Evolutionary conservation across 371 early-diverging fungal species (phyloP), one percentile per base, ranked within the genome.

Genomic region (Actinomucor elegans): DNA sequence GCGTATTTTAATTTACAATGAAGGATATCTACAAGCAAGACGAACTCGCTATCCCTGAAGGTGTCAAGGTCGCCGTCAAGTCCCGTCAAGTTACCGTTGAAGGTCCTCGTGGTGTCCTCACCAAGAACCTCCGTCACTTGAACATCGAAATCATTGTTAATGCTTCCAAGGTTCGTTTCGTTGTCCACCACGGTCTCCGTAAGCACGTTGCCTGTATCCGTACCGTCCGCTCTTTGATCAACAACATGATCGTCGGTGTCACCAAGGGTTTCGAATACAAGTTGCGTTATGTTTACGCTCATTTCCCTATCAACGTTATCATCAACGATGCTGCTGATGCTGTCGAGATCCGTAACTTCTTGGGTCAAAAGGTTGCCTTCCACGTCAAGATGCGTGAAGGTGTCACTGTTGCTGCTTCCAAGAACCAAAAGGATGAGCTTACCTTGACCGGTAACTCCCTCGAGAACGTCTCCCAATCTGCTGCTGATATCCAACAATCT

Each of bases 281-380:
- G 88, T 90, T 99, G 94, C 98, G 99, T 68, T 97, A 94, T 68
- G 99, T 97, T 48, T 98, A 98, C 69, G 98, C 99, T 59, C 99
- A 99, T 84, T 99, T 99, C 84, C 99, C 99, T 79, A 99, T 99
- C 88, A 96, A 94, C 84, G 92, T 94, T 61, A 93, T 90, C 75
- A 89, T 99, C 57, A 75, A 83, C 59, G 89, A 94, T 61, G 82
- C 81, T 61, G 90, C 87, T 48, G 87, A 88, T 67, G 75, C 73
- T 24, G 89, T 97, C 41, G 98, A 98, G 81, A 94, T 99, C 80
- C 95, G 99, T 73, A 99, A 99, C 91, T 99, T 98, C 84, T 84
- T 99, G 66, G 99, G 99, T 73, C 95, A 99, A 80, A 99, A 98
- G 88, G 79, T 89, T 37, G 89, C 90, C 64, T 92, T 97, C 83